Evolutionary conservation across 768 basidiomycete genomes (phyloP).

Genomic region (Tylopilus subfusipes): DNA sequence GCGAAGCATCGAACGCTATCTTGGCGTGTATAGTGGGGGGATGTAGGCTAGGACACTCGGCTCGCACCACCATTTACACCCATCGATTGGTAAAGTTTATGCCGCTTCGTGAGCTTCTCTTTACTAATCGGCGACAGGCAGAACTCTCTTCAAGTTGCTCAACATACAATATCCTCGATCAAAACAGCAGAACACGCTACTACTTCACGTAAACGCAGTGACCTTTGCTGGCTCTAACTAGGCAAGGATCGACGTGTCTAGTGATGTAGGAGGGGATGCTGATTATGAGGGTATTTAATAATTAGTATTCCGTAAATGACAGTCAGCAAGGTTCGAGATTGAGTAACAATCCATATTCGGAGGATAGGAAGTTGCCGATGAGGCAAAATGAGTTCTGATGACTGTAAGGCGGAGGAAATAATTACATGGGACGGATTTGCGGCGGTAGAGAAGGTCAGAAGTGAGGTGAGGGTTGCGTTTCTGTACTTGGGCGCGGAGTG

Average conservation of each 20-base stretch:
- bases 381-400: conserved; percentile 44
- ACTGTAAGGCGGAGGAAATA: conserved; percentile 40
- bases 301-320: conserved; percentile 39
- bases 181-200: not conserved
- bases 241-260: not conserved
- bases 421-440: conserved; percentile 36
- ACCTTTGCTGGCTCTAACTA: not conserved
- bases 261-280: conserved; percentile 31
- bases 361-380: conserved; percentile 39
- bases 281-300: conserved; percentile 35
- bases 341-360: conserved; percentile 40
- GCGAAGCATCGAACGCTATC: too few relatives aligned
- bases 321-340: conserved; percentile 37
- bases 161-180: not conserved
- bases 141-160: conserved; percentile 2
- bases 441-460: conserved; percentile 43
- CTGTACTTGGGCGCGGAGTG: not conserved
- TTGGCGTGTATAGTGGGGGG: too few relatives aligned
- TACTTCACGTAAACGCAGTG: conserved; percentile 9
- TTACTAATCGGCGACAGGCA: not conserved
- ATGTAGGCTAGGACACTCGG: not conserved
- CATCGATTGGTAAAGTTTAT: not conserved
- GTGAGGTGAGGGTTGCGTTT: conserved; percentile 3
- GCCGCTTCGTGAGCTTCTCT: not conserved
- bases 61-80: not conserved